Evolutionary conservation across 257 asterid species (phyloP).

Genomic region (Fraxinus anomala): DNA sequence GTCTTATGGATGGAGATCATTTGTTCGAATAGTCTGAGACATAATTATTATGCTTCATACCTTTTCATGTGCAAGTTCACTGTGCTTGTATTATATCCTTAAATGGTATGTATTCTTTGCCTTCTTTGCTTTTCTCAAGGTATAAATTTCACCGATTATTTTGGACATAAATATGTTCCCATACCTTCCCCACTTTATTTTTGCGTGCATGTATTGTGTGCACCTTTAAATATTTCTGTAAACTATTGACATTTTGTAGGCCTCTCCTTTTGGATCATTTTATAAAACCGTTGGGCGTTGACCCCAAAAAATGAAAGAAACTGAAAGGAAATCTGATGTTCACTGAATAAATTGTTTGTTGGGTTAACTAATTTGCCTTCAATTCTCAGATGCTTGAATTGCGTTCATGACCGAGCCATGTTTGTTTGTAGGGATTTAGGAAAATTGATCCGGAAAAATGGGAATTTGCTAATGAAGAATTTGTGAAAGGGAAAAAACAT

Average conservation of each 20-base stretch:
- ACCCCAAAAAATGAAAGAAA: not conserved
- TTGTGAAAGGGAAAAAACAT: conserved; percentile 84
- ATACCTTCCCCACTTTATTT: conserved; percentile 3
- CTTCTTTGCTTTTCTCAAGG: not conserved
- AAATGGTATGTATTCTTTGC: not conserved
- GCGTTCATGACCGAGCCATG: not conserved
- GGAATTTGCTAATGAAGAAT: conserved; percentile 92
- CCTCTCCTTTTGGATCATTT: not conserved
- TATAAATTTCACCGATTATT: conserved; percentile 2
- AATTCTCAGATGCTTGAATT: not conserved
- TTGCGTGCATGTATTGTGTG: not conserved
- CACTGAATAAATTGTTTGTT: conserved; percentile 12
- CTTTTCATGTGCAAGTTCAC: not conserved
- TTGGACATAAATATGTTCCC: not conserved
- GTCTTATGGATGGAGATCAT: conserved; percentile 11
- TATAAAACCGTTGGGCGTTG: not conserved
- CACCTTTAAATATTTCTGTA: not conserved
- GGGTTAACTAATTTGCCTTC: not conserved
- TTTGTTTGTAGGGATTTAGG: conserved; percentile 70
- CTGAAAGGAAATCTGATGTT: not conserved
- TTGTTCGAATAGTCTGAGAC: not conserved
- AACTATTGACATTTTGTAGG: conserved; percentile 2
- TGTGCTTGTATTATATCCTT: not conserved
- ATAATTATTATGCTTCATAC: not conserved
- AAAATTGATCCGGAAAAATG: conserved; percentile 95